Base-by-base conservation (phyloP, 441 rosid genomes). In the Gossypium schwendimanii region DNA sequence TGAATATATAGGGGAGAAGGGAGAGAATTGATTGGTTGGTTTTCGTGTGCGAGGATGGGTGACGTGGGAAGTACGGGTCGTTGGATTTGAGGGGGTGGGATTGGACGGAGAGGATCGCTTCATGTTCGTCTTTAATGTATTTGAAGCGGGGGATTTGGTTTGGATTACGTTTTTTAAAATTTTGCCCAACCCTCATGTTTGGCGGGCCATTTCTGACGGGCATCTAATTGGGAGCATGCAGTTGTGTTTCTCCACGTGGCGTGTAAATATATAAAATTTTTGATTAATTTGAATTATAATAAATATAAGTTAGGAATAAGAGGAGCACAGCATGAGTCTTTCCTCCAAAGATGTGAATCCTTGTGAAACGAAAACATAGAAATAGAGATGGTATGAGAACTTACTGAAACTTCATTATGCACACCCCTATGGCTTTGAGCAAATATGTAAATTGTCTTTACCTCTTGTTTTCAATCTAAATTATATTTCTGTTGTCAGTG, bases 81-180 rank as follows among this genome's bases (percentile, higher is more conserved):
- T 57, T 39, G 44, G 66, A 58, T 71, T 41, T 11, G 47, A 5
- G 3, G 5, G 33, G 31, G 41, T 70, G 23, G 12, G 6, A 57
- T 14, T 70, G 73, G 39, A 70, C 53, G 73, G 73, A 17, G 17
- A 70, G 28, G 53, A 70, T 70, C 58, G 15, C 8, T 17, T 70
- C 23, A 20, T 24, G 21, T 52, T 61, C 1, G 8, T 2, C 18
- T 14, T 59, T 26, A 14, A 12, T 28, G 18, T 0, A 5, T 21
- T 69, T 70, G 10, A 2, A 58, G 73, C 54, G 73, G 73, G 54
- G 17, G 39, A 21, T 21, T 12, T 3, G 2, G 11, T 41, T 59
- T 57, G 1, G 6, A 10, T 11, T 36, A 5, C 21, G 14, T 1
- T 18, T 10, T 31, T 36, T 64, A 20, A 21, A 7, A 7, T 68